Evolutionary conservation across 2,329 filamentous ascomycete genomes (phyloP).

Genomic region (Fusarium clavum): DNA sequence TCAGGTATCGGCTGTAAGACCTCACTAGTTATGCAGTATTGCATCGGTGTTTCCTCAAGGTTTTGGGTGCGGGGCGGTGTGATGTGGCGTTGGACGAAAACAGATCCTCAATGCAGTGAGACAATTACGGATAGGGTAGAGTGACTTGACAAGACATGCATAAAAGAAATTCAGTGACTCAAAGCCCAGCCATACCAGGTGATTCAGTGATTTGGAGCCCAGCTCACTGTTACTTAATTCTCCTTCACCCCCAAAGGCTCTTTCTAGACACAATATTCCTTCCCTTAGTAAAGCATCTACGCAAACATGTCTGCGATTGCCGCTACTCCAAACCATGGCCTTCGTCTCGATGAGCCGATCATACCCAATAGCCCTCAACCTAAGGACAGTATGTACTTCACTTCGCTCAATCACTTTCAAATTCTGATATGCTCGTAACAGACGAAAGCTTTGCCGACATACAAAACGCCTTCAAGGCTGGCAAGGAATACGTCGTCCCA

Average conservation of each 20-base stretch:
- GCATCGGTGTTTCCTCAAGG: background rate
- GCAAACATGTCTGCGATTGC: background rate
- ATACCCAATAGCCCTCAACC: background rate
- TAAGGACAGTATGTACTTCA: background rate
- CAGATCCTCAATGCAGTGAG: background rate
- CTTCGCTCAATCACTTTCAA: rapidly evolving
- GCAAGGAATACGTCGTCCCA: constrained; percentile 15
- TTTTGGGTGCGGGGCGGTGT: background rate
- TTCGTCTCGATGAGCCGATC: background rate
- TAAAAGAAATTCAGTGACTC: background rate
- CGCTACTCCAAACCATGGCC: background rate
- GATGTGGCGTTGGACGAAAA: background rate
- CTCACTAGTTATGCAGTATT: background rate
- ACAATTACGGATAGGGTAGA: background rate
- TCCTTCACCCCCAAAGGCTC: rapidly evolving
- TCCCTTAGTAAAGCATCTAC: background rate
- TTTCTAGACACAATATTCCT: background rate
- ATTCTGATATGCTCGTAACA: background rate
- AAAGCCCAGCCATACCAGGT: background rate
- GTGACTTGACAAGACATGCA: background rate
- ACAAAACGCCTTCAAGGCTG: background rate
- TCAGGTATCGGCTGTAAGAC: background rate
- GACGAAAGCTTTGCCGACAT: background rate
- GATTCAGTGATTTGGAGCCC: background rate
- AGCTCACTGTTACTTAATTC: background rate